Evolutionary conservation across 768 basidiomycete species (phyloP).

Genomic region (Antrodiella citrinella): DNA sequence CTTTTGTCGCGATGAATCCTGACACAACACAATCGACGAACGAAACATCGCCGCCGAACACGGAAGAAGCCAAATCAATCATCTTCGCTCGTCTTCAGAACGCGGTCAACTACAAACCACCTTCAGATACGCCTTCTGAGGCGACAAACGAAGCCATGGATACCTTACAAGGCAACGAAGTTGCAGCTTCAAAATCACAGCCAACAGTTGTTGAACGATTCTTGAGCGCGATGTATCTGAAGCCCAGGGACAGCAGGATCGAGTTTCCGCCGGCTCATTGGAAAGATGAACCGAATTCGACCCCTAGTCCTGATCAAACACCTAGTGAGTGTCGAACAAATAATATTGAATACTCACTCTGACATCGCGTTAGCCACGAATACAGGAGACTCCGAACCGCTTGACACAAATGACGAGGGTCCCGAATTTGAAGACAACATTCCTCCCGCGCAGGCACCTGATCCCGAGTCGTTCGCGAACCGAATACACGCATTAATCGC

Average conservation of each 20-base stretch:
- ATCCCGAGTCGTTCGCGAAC: constrained; percentile 38
- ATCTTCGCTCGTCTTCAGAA: no score
- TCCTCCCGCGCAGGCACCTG: constrained; percentile 17
- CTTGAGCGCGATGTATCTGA: constrained; percentile 11
- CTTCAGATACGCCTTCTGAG: no score
- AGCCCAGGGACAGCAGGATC: constrained; percentile 8
- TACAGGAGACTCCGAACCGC: neutral
- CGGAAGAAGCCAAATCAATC: no score
- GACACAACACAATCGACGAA: no score
- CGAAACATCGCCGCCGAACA: no score
- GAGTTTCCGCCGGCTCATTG: constrained; percentile 13
- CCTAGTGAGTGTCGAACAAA: neutral
- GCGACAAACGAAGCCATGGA: no score
- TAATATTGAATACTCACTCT: no score
- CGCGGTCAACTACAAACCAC: no score
- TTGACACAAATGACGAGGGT: neutral
- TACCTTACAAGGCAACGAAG: no score
- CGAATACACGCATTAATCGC: constrained; percentile 46
- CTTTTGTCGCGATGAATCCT: no score
- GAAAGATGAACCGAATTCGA: neutral
- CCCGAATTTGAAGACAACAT: constrained; percentile 7
- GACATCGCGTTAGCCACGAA: no score
- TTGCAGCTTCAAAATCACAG: constrained; percentile 4
- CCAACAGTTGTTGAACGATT: constrained; percentile 17
- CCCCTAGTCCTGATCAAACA: constrained; percentile 4